Conservation (phyloP, 2,329 filamentous ascomycete genomes). For the Dactylella cylindrospora region DNA sequence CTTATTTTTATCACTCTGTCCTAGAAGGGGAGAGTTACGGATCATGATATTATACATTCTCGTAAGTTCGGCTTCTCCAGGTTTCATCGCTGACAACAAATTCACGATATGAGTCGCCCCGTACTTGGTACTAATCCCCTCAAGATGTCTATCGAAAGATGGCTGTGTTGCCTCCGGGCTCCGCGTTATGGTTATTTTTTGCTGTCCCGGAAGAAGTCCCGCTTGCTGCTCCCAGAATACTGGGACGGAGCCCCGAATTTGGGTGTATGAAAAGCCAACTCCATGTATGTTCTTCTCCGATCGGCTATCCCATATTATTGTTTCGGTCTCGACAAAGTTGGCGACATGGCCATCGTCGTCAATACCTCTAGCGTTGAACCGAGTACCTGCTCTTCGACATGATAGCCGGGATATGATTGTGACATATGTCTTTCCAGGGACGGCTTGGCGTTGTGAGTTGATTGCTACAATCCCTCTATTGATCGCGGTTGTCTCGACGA, state of each 20-base stretch:
- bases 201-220: constrained; percentile 83
- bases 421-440: constrained; percentile 72
- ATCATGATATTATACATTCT: constrained; percentile 77
- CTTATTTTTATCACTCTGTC: constrained; percentile 59
- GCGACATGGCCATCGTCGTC: constrained; percentile 97
- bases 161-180: constrained; percentile 89
- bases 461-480: constrained; percentile 64
- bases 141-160: constrained; percentile 93
- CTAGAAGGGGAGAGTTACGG: constrained; percentile 69
- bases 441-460: constrained; percentile 51
- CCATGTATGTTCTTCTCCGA: constrained; percentile 32
- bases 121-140: constrained; percentile 79
- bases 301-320: constrained; percentile 72
- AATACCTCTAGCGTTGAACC: constrained; percentile 96
- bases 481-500: constrained; percentile 82
- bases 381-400: constrained; percentile 84
- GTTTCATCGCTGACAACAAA: constrained; percentile 84
- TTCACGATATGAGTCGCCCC: constrained; percentile 92
- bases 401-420: constrained; percentile 91
- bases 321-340: constrained; percentile 98
- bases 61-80: constrained; percentile 80
- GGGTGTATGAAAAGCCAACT: constrained; percentile 86
- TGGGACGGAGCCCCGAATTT: constrained; percentile 88
- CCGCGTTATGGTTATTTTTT: constrained; percentile 88
- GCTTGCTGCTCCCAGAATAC: constrained; percentile 96